Evolutionary conservation across 106 monocot genomes (phyloP), one percentile per base, ranked within the genome.

Genomic region (Dendrobium catenatum): DNA sequence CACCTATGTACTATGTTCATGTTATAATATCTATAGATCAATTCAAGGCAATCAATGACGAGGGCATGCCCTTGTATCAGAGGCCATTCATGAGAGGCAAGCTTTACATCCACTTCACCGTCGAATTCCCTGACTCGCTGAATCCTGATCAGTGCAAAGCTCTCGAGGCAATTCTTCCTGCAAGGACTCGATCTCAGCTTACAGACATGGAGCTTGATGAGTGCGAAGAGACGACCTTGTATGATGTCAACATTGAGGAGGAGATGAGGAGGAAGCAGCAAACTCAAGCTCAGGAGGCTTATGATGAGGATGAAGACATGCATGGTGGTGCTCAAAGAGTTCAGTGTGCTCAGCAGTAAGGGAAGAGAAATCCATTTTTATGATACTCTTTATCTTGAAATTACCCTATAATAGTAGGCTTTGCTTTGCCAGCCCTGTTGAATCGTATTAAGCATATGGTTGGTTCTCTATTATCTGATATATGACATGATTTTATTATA

Each of bases 251-350:
- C 81, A 91, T 91, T 5, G 89, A 87, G 72, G 91, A 89, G 55
- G 89, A 91, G 83, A 82, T 89, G 91, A 83, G 91, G 68, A 83
- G 89, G 89, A 89, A 91, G 85, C 88, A 83, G 85, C 88, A 83
- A 41, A 76, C 86, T 9, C 86, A 84, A 26, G 84, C 86, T 8
- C 87, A 88, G 66, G 91, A 91, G 79, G 89, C 91, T 4, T 91
- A 91, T 26, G 89, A 91, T 13, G 91, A 91, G 82, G 91, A 91
- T 49, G 91, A 89, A 1, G 88, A 88, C 42, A 37, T 16, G 9
- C 89, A 68, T n/a, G 91, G 89, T 51, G 91, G 91, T 26, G 86
- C 86, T 19, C 89, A 87, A 78, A 81, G 91, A 81, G 89, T 91
- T 6, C 91, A 91, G 27, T 91, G 91, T 80, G 91, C 88, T 22